These are phyloP conservation scores for Myxozyma lipomycoides DNA, from an alignment of 805 yeast genomes.

Conservation along the genomic window DNA sequence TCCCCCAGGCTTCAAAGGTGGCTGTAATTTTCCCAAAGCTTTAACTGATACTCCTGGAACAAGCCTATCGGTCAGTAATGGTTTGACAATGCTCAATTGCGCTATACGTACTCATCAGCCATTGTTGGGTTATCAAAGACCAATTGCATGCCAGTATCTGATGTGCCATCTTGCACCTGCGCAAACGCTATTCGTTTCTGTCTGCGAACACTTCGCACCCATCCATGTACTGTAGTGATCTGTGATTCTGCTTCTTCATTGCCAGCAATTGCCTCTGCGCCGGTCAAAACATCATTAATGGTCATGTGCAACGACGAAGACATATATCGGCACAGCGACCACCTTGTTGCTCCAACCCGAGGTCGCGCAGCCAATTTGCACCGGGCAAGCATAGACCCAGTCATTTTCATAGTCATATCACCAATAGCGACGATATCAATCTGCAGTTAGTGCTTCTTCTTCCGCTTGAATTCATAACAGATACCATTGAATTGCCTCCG, in stretches of 20 bases:
- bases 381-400: no score
- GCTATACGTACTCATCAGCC: slow-evolving; percentile 16
- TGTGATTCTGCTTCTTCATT: slow-evolving; percentile 33
- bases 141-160: slow-evolving; percentile 52
- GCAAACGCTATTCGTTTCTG: slow-evolving; percentile 77
- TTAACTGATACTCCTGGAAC: slow-evolving; percentile 24
- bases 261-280: background rate
- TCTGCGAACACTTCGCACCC: slow-evolving; percentile 66
- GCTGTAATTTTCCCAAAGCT: slow-evolving; percentile 14
- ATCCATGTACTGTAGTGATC: slow-evolving; percentile 62
- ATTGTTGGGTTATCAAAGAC: slow-evolving; percentile 39
- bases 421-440: no score
- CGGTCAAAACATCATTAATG: background rate
- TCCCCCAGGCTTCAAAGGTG: slow-evolving; percentile 21
- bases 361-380: no score
- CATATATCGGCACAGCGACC: background rate
- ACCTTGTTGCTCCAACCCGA: no score
- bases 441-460: no score
- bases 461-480: no score
- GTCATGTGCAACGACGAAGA: slow-evolving; percentile 1
- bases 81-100: background rate
- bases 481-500: no score
- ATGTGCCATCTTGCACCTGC: slow-evolving; percentile 76
- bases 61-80: slow-evolving; percentile 30
- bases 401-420: no score